phyloP scores from a whole-genome alignment of 495 filamentous ascomycete species.

The Elaphomyces granulatus region DNA sequence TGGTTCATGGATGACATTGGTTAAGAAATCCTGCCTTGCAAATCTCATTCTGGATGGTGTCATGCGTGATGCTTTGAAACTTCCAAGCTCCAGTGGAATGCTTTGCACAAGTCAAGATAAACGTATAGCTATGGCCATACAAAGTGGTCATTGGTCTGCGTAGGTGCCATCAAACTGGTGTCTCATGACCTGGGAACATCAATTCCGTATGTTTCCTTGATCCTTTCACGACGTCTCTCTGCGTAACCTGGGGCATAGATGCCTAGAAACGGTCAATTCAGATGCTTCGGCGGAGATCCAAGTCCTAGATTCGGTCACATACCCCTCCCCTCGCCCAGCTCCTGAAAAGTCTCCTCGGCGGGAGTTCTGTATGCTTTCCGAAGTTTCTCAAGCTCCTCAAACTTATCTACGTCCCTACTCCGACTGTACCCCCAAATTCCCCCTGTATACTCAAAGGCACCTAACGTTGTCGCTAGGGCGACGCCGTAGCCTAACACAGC shows the following conservation, averaged over 20 bases:
- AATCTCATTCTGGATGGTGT: too few relatives aligned
- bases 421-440: slow-evolving; percentile 46
- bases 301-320: slow-evolving; percentile 15
- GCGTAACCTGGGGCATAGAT: slow-evolving; percentile 75
- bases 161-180: too few relatives aligned
- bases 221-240: slow-evolving; percentile 66
- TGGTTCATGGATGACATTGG: too few relatives aligned
- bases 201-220: slow-evolving; percentile 84
- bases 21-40: too few relatives aligned
- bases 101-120: too few relatives aligned
- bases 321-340: slow-evolving; percentile 88
- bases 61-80: too few relatives aligned
- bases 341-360: slow-evolving; percentile 64
- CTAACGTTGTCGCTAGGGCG: slow-evolving; percentile 46
- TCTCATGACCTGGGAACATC: slow-evolving; percentile 53
- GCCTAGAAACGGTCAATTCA: slow-evolving; percentile 33
- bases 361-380: slow-evolving; percentile 61
- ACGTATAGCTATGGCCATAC: too few relatives aligned
- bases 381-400: slow-evolving; percentile 59
- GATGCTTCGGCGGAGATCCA: not conserved
- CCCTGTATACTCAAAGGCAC: slow-evolving; percentile 64
- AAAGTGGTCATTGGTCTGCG: too few relatives aligned
- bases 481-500: slow-evolving; percentile 67
- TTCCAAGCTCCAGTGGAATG: too few relatives aligned
- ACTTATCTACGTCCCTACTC: slow-evolving; percentile 51